Percentiles rank a stretch among this genome's conserved stretches.
These are phyloP conservation scores for Mycosphaerella sp. DNA, from an alignment of 2,329 filamentous ascomycete species.

Conservation along the genomic window DNA sequence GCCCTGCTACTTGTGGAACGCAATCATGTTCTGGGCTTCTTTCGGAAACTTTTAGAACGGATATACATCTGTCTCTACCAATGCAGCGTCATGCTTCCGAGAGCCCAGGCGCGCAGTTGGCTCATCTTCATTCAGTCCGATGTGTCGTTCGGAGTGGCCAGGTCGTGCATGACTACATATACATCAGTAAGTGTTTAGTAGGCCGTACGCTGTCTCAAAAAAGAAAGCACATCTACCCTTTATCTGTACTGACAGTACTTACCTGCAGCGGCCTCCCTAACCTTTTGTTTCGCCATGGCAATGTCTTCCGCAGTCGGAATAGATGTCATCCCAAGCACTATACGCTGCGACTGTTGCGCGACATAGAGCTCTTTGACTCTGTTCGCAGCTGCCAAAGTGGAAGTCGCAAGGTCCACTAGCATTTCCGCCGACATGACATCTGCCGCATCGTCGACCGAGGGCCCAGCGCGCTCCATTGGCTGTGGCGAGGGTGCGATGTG, in stretches of 20 bases:
- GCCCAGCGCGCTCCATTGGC: background rate
- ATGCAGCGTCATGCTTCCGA: too few relatives aligned
- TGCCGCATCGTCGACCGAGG: conserved; percentile 15
- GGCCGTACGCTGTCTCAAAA: too few relatives aligned
- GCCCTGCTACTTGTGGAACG: too few relatives aligned
- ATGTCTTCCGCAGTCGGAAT: conserved; percentile 23
- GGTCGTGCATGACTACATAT: conserved; percentile 19
- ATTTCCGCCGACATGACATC: conserved; percentile 28
- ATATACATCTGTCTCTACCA: too few relatives aligned
- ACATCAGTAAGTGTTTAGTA: background rate
- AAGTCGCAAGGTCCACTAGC: conserved; percentile 26
- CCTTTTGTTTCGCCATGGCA: conserved; percentile 21
- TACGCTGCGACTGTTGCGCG: conserved; percentile 20
- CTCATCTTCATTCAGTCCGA: background rate
- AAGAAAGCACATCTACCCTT: too few relatives aligned
- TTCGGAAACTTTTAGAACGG: too few relatives aligned
- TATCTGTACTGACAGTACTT: background rate
- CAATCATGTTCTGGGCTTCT: too few relatives aligned
- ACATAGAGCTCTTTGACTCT: conserved; percentile 24
- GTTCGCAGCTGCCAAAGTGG: conserved; percentile 23
- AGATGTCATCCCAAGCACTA: conserved; percentile 14
- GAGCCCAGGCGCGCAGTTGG: too few relatives aligned
- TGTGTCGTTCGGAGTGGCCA: conserved; percentile 1
- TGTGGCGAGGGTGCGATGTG: background rate
- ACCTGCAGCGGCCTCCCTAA: conserved; percentile 22